Base-by-base conservation (phyloP, 2,329 filamentous ascomycete species). In the Monosporascus cannonballus region DNA sequence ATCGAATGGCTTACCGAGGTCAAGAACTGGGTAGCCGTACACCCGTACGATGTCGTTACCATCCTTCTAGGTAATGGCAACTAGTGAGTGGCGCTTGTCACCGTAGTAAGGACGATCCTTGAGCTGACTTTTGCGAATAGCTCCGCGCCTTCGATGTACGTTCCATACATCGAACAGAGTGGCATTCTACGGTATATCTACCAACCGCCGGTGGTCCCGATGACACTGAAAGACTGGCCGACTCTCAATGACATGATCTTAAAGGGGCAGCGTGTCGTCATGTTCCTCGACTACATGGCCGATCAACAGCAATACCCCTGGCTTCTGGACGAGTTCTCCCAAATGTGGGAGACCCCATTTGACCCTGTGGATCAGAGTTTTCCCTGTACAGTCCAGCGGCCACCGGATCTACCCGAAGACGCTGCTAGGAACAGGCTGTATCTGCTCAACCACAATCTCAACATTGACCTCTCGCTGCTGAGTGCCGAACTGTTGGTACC, bases 331-430 rank as follows among this genome's bases (percentile, higher is more conserved):
- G 79, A 96, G 70, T 96, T 96, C 73, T 81, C 81, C 6, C 88
- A 96, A 65, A 80, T 95, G 72, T 96, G 89, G 89, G 90, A 96
- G 73, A 93, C 91, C 1, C 89, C 89, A 0, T 96, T 96, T 67
- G 89, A 90, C 50, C 90, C 83, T 3, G 64, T 69, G 17, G 68
- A 83, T 64, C 71, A 71, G 48, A 67, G 69, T 1, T 96, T 96
- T 67, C 90, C 91, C 0, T 96, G 92, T 72, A 84, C 75, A 0
- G 77, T 85, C 38, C 83, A 96, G 65, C 85, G 92, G 0, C 91
- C 92, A 0, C 89, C 89, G 0, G 73, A 80, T 44, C 73, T 95
- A 53, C 63, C 72, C 2, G 64, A 67, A 0, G 70, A 77, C 2
- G 76, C 81, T 7, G 78, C 81, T 0, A 73, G 75, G 53, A 75